Evolutionary conservation across 1,284 basidiomycete species (phyloP), one percentile per base, ranked within the genome.

Genomic region (Trametes polyzona): DNA sequence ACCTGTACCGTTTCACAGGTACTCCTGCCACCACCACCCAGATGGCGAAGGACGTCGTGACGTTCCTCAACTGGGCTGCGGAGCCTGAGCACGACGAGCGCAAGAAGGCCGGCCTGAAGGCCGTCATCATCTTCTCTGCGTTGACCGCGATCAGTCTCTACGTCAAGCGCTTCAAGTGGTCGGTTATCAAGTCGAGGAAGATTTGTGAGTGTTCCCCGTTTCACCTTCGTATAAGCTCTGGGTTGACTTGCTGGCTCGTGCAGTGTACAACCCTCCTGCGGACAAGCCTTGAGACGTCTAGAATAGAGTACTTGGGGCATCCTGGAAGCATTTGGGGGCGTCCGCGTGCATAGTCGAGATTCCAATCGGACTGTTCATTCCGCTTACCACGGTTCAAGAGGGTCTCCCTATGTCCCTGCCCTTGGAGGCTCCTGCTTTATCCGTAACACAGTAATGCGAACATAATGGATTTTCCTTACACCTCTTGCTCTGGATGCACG

Each of bases 31-130:
- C 96, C 47, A 92, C 95, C 10, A 93, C 93, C n/a, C 97, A 99
- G 76, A 96, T 99, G 95, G 96, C 97, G 66, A 99, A 99, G 85
- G 97, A 99, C 70, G 95, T 99, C 48, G 86, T 87, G 37, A 94
- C 92, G 3, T 99, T 99, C 90, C 78, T 99, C 58, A 86, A 85
- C 77, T 97, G 94, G 94, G 92, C 93, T 40, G 86, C 96, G 57
- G 97, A 99, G 76, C 97, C 97, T 26, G 97, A 99, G 76, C 93
- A 96, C 73, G 97, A 99, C 73, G 89, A 96, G 73, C 86, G 97
- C 72, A 99, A 99, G 84, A 94, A 95, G 83, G 89, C 90, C 72
- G 96, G 96, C 66, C 79, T 98, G 73, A 92, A 96, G 80, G 94
- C 94, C 19, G 85, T 95, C 68, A 95, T 97, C 70, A 80, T 97